These are phyloP conservation scores for Medicago ruthenica DNA, from an alignment of 306 rosid genomes.

Conservation along the genomic window DNA sequence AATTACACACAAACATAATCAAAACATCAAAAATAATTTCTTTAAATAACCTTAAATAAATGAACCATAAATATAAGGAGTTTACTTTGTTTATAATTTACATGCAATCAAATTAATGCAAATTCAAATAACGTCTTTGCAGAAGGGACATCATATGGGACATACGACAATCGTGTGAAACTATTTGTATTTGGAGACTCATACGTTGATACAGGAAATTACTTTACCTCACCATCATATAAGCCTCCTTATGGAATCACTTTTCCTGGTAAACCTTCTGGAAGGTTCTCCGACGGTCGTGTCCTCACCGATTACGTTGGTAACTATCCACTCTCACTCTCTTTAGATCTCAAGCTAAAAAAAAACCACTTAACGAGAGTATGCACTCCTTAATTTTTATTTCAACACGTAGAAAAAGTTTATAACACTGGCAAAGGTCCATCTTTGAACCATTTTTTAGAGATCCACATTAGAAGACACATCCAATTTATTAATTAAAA, in stretches of 20 bases:
- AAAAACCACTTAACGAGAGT: too few species aligned
- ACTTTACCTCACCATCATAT: conserved; percentile 39
- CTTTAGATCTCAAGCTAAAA: neutral
- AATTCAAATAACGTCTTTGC: neutral
- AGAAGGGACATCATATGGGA: conserved; percentile 34
- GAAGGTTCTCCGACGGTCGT: conserved; percentile 64
- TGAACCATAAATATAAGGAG: neutral
- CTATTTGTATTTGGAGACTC: conserved; percentile 70
- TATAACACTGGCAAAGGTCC: too few species aligned
- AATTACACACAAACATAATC: too few species aligned
- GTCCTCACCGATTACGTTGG: conserved; percentile 65
- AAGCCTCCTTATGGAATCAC: conserved; percentile 55
- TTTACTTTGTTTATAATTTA: neutral
- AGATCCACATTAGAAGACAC: too few species aligned
- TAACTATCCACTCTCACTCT: neutral
- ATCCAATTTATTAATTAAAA: too few species aligned
- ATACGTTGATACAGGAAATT: conserved; percentile 62
- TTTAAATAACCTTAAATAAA: too few species aligned
- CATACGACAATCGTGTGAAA: neutral
- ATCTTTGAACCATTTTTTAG: too few species aligned
- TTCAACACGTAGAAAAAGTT: too few species aligned
- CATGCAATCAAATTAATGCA: neutral
- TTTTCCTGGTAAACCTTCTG: conserved; percentile 60
- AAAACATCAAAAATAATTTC: too few species aligned
- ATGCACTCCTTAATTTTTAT: too few species aligned